Conservation (phyloP, 2,329 filamentous ascomycete genomes). For the Amauroascus niger region DNA sequence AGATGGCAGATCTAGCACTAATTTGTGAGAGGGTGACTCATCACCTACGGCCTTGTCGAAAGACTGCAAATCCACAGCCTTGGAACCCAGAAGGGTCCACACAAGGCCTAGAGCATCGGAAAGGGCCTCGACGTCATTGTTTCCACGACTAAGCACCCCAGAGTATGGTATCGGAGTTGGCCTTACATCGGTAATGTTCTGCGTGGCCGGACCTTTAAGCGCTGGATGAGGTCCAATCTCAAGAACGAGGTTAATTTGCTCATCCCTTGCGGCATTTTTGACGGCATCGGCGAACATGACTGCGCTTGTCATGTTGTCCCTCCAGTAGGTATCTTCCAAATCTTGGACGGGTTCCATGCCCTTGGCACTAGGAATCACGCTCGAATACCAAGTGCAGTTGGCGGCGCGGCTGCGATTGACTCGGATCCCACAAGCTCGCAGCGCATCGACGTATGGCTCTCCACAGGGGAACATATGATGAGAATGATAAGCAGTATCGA, state of each 20-base stretch:
- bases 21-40: not conserved
- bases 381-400: constrained; percentile 24
- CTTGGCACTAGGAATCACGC: constrained; percentile 22
- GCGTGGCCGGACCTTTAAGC: constrained; percentile 24
- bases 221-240: constrained; percentile 33
- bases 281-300: constrained; percentile 31
- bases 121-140: constrained; percentile 17
- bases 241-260: constrained; percentile 17
- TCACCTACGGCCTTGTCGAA: not conserved
- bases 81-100: constrained; percentile 5
- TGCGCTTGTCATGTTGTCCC: constrained; percentile 29
- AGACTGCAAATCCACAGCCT: constrained; percentile 6
- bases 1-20: constrained; percentile 14
- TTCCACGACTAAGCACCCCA: constrained; percentile 17
- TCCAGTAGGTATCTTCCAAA: constrained; percentile 28
- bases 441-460: constrained; percentile 16
- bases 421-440: not conserved
- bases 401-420: not conserved
- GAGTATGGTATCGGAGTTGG: constrained; percentile 16
- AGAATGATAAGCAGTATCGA: constrained; percentile 40
- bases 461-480: constrained; percentile 31
- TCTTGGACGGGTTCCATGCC: constrained; percentile 23
- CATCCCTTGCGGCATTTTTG: constrained; percentile 5
- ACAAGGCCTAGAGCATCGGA: constrained; percentile 13
- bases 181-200: constrained; percentile 23